Evolutionary conservation across 2,329 filamentous ascomycete species (phyloP).

Genomic region (Monilinia laxa): DNA sequence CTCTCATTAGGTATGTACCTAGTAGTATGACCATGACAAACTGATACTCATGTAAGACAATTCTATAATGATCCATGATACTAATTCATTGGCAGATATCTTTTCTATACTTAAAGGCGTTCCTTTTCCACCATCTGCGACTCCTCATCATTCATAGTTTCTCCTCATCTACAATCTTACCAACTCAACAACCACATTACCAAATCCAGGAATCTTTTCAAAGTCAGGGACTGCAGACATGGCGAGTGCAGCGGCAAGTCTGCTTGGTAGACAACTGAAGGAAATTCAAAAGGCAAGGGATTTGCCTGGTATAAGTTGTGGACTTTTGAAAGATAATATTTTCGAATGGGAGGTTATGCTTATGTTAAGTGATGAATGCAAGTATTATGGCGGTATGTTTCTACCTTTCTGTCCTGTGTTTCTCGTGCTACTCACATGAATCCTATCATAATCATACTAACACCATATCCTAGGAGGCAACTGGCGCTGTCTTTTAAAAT

Average conservation of each 20-base stretch:
- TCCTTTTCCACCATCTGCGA: not conserved
- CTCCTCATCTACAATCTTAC: not conserved
- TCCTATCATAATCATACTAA: conserved; percentile 58
- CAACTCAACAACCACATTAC: not conserved
- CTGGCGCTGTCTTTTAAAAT: conserved; percentile 81
- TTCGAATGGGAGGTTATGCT: conserved; percentile 99
- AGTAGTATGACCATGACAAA: not conserved
- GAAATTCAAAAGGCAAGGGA: conserved; percentile 91
- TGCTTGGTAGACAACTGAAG: conserved; percentile 84
- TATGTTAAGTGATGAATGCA: conserved; percentile 86
- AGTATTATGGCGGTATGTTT: conserved; percentile 69
- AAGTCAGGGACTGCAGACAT: not conserved
- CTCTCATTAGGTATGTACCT: conserved; percentile 1
- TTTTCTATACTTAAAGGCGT: not conserved
- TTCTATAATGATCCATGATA: not conserved
- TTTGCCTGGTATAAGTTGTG: conserved; percentile 91
- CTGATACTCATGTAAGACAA: not conserved
- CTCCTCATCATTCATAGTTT: not conserved
- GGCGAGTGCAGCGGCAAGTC: conserved; percentile 54
- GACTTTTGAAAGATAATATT: conserved; percentile 81
- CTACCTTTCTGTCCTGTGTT: conserved; percentile 46
- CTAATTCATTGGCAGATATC: not conserved
- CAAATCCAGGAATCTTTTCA: not conserved
- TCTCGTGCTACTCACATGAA: not conserved
- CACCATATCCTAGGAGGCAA: conserved; percentile 68